phyloP scores from a whole-genome alignment of 331 rosid genomes.

The Saraca asoca region DNA sequence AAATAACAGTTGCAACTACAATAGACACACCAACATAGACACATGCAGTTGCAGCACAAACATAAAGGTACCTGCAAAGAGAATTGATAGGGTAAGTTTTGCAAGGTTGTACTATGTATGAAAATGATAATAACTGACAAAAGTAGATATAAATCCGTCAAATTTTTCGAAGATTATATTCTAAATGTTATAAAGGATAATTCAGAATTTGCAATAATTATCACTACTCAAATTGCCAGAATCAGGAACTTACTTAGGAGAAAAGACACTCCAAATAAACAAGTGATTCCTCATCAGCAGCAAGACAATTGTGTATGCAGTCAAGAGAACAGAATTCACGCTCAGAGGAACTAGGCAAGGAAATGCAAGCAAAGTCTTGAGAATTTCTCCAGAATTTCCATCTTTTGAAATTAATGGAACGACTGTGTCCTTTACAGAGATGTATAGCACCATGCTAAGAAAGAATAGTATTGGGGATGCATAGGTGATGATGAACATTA shows the following conservation, averaged over 20 bases:
- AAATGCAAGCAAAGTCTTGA: slow-evolving; percentile 68
- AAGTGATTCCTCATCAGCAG: slow-evolving; percentile 94
- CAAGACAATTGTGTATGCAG: slow-evolving; percentile 67
- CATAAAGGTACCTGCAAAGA: slow-evolving; percentile 73
- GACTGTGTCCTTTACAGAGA: slow-evolving; percentile 58
- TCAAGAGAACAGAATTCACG: slow-evolving; percentile 71
- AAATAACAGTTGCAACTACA: slow-evolving; percentile 62
- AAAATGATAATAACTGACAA: slow-evolving; percentile 9
- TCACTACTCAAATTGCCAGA: slow-evolving; percentile 22
- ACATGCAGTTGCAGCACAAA: slow-evolving; percentile 68
- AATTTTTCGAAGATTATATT: slow-evolving; percentile 9
- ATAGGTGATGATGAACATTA: slow-evolving; percentile 90
- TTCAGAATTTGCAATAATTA: slow-evolving; percentile 22
- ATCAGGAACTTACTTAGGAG: slow-evolving; percentile 80
- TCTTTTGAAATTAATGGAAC: slow-evolving; percentile 31
- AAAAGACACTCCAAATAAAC: slow-evolving; percentile 93
- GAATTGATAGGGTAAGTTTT: slow-evolving; percentile 24
- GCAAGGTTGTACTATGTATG: slow-evolving; percentile 20
- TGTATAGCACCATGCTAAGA: slow-evolving; percentile 74
- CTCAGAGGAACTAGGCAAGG: slow-evolving; percentile 82
- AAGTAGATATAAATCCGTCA: slow-evolving; percentile 16
- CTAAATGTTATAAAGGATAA: slow-evolving; percentile 16
- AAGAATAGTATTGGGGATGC: slow-evolving; percentile 77
- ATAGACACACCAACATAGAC: slow-evolving; percentile 60
- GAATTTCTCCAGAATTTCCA: slow-evolving; percentile 61